A percentile compares a stretch with the other conserved stretches of the same genome.
phyloP scores from a whole-genome alignment of 345 rosid species.

The Zanthoxylum bungeanum region DNA sequence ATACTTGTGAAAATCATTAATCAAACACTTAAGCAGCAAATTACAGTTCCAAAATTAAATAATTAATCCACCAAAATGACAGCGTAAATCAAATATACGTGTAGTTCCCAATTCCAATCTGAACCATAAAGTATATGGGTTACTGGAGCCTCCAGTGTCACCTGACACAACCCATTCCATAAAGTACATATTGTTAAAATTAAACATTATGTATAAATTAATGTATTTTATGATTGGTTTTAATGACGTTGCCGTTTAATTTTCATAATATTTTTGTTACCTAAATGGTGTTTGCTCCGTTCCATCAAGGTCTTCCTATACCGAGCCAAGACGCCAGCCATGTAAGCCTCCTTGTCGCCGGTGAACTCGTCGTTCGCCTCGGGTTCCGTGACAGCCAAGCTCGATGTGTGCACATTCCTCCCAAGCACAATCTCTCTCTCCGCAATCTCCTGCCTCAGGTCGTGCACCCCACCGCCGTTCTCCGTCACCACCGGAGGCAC shows the following conservation, averaged over 20 bases:
- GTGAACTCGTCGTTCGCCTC: slow-evolving; percentile 82
- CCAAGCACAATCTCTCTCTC: slow-evolving; percentile 76
- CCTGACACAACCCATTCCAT: too few relatives aligned
- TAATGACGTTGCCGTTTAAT: too few relatives aligned
- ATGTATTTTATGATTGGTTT: too few relatives aligned
- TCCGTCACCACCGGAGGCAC: slow-evolving; percentile 37
- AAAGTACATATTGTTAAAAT: too few relatives aligned
- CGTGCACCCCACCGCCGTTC: slow-evolving; percentile 2
- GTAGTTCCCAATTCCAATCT: too few relatives aligned
- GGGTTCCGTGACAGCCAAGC: slow-evolving; percentile 85
- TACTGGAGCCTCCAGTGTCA: too few relatives aligned
- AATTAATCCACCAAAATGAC: background rate
- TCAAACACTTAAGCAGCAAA: background rate
- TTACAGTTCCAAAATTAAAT: background rate
- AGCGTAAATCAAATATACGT: background rate
- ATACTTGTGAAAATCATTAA: background rate
- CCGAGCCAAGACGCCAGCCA: slow-evolving; percentile 93
- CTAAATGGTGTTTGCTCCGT: slow-evolving; percentile 77
- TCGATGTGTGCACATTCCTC: slow-evolving; percentile 73
- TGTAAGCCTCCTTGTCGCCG: slow-evolving; percentile 90
- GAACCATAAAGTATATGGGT: too few relatives aligned
- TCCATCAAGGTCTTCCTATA: slow-evolving; percentile 73
- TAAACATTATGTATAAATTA: too few relatives aligned
- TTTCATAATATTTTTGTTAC: too few relatives aligned
- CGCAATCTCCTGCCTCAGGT: background rate